Percentiles rank a stretch among this genome's conserved stretches.
Evolutionary conservation across 225 moss, liverwort and hornwort genomes (phyloP).

Genomic region (Pleurozium schreberi): DNA sequence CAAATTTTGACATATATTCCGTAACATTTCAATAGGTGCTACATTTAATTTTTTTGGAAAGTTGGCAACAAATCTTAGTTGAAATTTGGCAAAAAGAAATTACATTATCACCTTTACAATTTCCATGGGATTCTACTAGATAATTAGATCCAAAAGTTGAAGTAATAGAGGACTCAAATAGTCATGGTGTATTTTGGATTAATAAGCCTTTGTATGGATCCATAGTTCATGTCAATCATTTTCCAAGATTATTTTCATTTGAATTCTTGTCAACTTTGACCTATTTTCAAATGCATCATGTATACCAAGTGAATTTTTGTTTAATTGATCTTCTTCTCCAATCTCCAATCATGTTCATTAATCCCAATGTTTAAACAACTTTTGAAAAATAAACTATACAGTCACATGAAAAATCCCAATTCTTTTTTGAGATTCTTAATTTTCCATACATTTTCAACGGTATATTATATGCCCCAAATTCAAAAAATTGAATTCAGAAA

Average conservation of each 20-base stretch:
- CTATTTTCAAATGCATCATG: background rate
- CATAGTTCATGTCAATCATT: fast-evolving
- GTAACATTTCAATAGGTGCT: background rate
- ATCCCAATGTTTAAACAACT: no score
- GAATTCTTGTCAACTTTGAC: background rate
- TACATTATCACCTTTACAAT: background rate
- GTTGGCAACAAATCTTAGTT: background rate
- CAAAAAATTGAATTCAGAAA: no score
- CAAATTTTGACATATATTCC: no score
- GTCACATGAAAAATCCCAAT: no score
- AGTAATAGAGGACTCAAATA: background rate
- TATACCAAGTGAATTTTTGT: background rate
- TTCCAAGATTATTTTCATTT: background rate
- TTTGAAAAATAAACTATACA: no score
- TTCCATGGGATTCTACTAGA: background rate
- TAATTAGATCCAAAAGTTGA: background rate
- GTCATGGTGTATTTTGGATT: background rate
- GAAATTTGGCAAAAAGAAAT: background rate
- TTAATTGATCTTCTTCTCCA: no score
- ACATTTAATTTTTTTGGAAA: background rate
- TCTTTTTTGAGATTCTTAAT: no score
- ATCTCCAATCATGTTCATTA: no score
- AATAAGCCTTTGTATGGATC: background rate
- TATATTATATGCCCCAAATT: no score
- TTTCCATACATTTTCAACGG: no score